Evolutionary conservation across 2,329 filamentous ascomycete genomes (phyloP).

Genomic region (Xylariaceae sp.): DNA sequence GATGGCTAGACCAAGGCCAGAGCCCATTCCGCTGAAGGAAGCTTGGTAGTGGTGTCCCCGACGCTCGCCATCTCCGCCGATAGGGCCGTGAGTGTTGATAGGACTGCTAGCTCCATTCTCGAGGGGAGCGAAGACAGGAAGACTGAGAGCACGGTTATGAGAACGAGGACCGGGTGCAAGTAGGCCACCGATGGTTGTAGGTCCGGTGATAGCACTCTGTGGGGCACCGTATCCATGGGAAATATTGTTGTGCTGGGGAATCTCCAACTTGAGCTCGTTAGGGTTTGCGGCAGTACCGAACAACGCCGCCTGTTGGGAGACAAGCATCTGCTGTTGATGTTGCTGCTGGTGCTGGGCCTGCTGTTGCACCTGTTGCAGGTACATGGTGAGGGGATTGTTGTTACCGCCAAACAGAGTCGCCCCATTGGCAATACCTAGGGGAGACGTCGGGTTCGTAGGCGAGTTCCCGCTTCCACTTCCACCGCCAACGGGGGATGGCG

Average conservation of each 20-base stretch:
- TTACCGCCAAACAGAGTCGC: slow-evolving; percentile 73
- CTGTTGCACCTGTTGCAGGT: slow-evolving; percentile 75
- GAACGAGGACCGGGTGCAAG: slow-evolving; percentile 62
- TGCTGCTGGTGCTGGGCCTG: slow-evolving; percentile 69
- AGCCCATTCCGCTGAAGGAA: slow-evolving; percentile 56
- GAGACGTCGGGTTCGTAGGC: slow-evolving; percentile 51
- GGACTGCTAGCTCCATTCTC: slow-evolving; percentile 54
- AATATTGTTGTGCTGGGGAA: slow-evolving; percentile 57
- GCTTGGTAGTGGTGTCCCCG: slow-evolving; percentile 63
- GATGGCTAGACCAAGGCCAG: slow-evolving; percentile 57
- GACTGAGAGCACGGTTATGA: slow-evolving; percentile 77
- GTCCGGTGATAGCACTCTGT: slow-evolving; percentile 47
- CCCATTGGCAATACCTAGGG: slow-evolving; percentile 41
- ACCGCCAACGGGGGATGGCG: slow-evolving; percentile 53
- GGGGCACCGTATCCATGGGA: slow-evolving; percentile 55
- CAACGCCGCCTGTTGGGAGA: slow-evolving; percentile 72
- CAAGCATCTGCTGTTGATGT: slow-evolving; percentile 65
- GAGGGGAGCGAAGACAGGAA: slow-evolving; percentile 66
- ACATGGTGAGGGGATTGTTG: slow-evolving; percentile 90
- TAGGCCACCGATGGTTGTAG: slow-evolving; percentile 70
- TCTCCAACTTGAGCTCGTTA: slow-evolving; percentile 52
- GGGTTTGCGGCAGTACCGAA: slow-evolving; percentile 66
- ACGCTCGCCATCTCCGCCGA: slow-evolving; percentile 49
- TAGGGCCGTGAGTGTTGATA: slow-evolving; percentile 42
- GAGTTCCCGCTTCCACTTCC: slow-evolving; percentile 56